A percentile compares a stretch with the other conserved stretches of the same genome.
Evolutionary conservation across 306 rosid species (phyloP).

Genomic region (Prunus mira): DNA sequence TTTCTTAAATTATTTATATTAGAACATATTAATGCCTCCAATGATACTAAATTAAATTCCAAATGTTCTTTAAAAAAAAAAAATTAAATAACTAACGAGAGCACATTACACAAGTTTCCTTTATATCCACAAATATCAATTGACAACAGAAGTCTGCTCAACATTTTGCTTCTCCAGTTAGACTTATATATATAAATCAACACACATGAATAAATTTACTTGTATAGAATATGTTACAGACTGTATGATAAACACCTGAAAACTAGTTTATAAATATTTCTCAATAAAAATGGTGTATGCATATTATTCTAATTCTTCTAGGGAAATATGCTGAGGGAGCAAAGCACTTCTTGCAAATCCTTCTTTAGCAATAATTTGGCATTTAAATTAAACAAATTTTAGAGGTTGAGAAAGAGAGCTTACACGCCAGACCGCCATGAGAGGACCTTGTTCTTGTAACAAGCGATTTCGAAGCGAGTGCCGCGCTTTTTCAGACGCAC

Average conservation of each 20-base stretch:
- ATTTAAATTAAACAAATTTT: not conserved
- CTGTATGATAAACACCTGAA: too few relatives aligned
- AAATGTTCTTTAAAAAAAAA: too few relatives aligned
- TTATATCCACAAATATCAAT: not conserved
- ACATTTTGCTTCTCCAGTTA: too few relatives aligned
- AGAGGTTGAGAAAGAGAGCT: conserved; percentile 23
- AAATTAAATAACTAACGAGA: too few relatives aligned
- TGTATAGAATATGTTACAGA: too few relatives aligned
- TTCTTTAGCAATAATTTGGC: not conserved
- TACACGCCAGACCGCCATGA: conserved; percentile 98
- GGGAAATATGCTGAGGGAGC: not conserved
- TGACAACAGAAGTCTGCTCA: too few relatives aligned
- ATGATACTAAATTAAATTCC: not conserved
- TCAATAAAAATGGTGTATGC: not conserved
- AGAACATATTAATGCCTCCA: not conserved
- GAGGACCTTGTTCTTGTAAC: conserved; percentile 90
- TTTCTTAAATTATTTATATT: not conserved
- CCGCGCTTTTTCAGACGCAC: conserved; percentile 88
- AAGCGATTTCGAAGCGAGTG: conserved; percentile 85
- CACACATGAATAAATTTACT: not conserved
- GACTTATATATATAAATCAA: too few relatives aligned
- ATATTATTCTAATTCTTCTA: not conserved
- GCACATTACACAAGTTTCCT: too few relatives aligned
- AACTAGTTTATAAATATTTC: not conserved
- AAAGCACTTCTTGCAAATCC: not conserved